Evolutionary conservation across 2,329 filamentous ascomycete species (phyloP).

Genomic region (Coniochaeta sp.): DNA sequence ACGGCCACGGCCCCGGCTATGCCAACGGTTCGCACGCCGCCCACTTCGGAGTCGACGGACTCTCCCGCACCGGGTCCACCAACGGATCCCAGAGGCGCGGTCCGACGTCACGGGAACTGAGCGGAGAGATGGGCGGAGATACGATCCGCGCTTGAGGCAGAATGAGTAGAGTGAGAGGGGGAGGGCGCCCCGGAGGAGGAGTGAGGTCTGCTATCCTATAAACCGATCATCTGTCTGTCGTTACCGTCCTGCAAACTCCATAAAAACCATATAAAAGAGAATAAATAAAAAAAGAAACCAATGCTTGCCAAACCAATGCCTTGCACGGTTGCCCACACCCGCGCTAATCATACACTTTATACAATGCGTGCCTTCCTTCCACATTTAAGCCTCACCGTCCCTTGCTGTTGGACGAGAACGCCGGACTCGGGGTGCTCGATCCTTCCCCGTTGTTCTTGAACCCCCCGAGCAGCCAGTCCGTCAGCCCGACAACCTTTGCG

Average conservation of each 20-base stretch:
- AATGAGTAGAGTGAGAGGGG: not conserved
- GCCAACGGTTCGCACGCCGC: not conserved
- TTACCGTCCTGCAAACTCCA: not conserved
- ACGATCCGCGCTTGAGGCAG: conserved; percentile 23
- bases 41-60: conserved; percentile 5
- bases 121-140: conserved; percentile 57
- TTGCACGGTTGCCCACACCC: not conserved
- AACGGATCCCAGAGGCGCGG: conserved; percentile 29
- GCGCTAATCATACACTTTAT: not conserved
- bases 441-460: conserved; percentile 37
- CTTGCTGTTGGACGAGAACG: not conserved
- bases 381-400: not conserved
- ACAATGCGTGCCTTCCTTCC: not conserved
- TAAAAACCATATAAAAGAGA: not conserved
- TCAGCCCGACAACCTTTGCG: conserved; percentile 80
- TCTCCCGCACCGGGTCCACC: conserved; percentile 10
- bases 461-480: conserved; percentile 87
- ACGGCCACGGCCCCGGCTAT: not conserved
- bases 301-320: conserved; percentile 1
- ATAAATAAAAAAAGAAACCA: not conserved
- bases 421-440: conserved; percentile 8
- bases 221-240: not conserved
- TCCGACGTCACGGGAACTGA: conserved; percentile 45
- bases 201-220: not conserved
- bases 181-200: not conserved